Conservation (phyloP, 2,329 filamentous ascomycete species). For the Truncatella angustata region DNA sequence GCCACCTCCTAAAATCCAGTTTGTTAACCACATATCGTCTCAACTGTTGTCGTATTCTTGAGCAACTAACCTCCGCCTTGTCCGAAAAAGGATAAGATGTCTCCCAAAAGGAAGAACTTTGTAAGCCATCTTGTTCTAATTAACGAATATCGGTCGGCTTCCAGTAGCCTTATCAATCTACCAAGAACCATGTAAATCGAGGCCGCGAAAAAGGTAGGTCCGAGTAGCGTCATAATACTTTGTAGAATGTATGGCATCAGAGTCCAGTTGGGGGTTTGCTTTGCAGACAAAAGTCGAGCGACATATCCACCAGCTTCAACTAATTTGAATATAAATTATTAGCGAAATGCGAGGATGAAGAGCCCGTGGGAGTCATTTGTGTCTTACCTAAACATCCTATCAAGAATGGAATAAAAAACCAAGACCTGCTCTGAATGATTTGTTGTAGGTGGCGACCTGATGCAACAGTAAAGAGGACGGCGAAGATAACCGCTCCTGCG, state of each 20-base stretch:
- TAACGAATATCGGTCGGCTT: slow-evolving; percentile 39
- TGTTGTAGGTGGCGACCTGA: slow-evolving; percentile 35
- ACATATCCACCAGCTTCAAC: slow-evolving; percentile 43
- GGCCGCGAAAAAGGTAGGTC: slow-evolving; percentile 33
- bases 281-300: slow-evolving; percentile 41
- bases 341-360: neutral
- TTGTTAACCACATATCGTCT: neutral
- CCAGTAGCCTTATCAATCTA: slow-evolving; percentile 32
- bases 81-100: neutral
- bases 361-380: neutral
- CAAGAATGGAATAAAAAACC: slow-evolving; percentile 50
- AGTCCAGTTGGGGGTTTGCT: slow-evolving; percentile 39
- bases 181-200: slow-evolving; percentile 39
- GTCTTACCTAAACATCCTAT: slow-evolving; percentile 48
- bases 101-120: slow-evolving; percentile 43
- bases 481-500: slow-evolving; percentile 28
- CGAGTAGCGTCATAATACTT: slow-evolving; percentile 37
- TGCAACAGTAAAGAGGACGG: slow-evolving; percentile 36
- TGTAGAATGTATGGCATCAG: slow-evolving; percentile 36
- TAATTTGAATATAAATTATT: neutral
- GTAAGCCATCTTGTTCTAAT: slow-evolving; percentile 43
- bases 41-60: no score
- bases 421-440: slow-evolving; percentile 38
- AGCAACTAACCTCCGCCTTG: slow-evolving; percentile 23
- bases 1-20: slow-evolving; percentile 36